These are phyloP conservation scores for Persicaria maculosa DNA, from an alignment of 148 eudicot species.

Conservation along the genomic window DNA sequence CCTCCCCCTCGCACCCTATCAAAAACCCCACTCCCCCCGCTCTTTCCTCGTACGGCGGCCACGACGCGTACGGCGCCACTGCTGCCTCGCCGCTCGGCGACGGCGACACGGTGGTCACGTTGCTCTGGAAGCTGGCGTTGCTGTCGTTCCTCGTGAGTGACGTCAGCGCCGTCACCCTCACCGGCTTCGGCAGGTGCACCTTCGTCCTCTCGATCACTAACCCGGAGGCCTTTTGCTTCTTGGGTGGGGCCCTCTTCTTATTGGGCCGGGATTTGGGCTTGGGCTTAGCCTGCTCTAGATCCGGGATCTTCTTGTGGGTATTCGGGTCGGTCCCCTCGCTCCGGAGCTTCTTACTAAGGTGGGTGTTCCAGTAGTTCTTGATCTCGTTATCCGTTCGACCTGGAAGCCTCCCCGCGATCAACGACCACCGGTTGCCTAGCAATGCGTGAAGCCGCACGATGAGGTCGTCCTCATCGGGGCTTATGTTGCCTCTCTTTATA, in stretches of 20 bases:
- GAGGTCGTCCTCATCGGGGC: conserved; percentile 55
- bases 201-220: conserved; percentile 13
- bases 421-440: conserved; percentile 59
- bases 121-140: conserved; percentile 24
- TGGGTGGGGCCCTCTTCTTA: background rate
- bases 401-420: conserved; percentile 57
- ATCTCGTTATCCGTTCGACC: conserved; percentile 73
- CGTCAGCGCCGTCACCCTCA: conserved; percentile 25
- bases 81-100: background rate
- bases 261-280: conserved; percentile 10
- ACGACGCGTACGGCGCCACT: background rate
- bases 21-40: background rate
- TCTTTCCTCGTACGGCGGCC: background rate
- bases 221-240: background rate
- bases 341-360: conserved; percentile 23
- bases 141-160: conserved; percentile 30
- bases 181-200: conserved; percentile 42
- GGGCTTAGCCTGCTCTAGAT: conserved; percentile 2
- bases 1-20: background rate
- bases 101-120: background rate
- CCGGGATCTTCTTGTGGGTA: conserved; percentile 11
- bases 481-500: conserved; percentile 57
- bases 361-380: conserved; percentile 68
- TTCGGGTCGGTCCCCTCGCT: conserved; percentile 8
- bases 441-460: conserved; percentile 47